phyloP scores from a whole-genome alignment of 108 stramenopile genomes.

The Skeletonema marinoi region DNA sequence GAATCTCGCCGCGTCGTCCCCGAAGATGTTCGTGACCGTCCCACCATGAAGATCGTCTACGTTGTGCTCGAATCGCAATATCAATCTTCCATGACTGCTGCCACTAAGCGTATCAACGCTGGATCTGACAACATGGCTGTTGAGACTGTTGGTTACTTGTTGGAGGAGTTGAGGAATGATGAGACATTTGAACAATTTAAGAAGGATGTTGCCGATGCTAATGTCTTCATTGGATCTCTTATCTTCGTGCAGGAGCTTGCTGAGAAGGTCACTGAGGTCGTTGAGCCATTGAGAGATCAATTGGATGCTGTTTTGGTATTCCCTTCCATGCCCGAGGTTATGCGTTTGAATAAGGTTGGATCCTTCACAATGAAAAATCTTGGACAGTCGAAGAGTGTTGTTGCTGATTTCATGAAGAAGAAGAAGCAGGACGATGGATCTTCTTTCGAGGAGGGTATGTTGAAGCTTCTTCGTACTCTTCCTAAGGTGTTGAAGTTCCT shows the following conservation, averaged over 20 bases:
- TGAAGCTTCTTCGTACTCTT: conserved; percentile 94
- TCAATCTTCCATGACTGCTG: conserved; percentile 94
- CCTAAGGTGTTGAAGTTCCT: conserved; percentile 97
- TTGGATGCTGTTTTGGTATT: conserved; percentile 93
- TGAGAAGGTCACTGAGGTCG: conserved; percentile 93
- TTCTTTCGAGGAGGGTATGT: conserved; percentile 97
- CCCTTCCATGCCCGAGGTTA: conserved; percentile 98
- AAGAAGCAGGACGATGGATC: conserved; percentile 96
- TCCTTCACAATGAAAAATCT: conserved; percentile 95
- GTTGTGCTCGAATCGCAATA: conserved; percentile 97
- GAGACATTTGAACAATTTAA: conserved; percentile 90
- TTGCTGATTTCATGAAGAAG: conserved; percentile 98
- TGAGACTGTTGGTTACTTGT: conserved; percentile 95
- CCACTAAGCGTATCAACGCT: conserved; percentile 94
- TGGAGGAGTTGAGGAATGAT: conserved; percentile 93
- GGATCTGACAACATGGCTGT: conserved; percentile 93
- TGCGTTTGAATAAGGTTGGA: conserved; percentile 97
- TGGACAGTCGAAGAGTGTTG: conserved; percentile 94
- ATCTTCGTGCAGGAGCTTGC: conserved; percentile 98
- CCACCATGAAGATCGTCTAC: conserved; percentile 94
- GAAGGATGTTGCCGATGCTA: conserved; percentile 89
- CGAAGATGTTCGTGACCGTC: conserved; percentile 73
- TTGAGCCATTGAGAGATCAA: conserved; percentile 83
- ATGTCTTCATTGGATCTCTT: conserved; percentile 95
- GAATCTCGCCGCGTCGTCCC: conserved; percentile 91